Percentiles rank a stretch among this genome's conserved stretches.
Conservation (phyloP, 352 stramenopile species). For the Globisporangium nodosum region DNA sequence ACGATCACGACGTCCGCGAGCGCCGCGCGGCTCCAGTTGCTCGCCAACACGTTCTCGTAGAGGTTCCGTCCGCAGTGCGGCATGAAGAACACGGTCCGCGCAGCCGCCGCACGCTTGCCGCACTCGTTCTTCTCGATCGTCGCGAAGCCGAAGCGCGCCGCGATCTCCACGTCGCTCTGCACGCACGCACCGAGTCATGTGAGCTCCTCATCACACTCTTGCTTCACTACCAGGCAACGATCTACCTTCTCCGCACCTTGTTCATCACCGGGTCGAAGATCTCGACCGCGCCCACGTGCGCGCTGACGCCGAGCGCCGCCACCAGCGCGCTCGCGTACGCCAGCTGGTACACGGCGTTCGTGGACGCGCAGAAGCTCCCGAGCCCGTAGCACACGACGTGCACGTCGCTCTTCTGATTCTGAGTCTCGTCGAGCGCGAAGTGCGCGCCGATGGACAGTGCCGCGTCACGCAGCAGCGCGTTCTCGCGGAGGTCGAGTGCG, state of each 20-base stretch:
- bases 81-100: conserved; percentile 88
- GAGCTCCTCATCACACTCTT: too few relatives aligned
- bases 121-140: conserved; percentile 67
- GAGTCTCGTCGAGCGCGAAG: conserved; percentile 17
- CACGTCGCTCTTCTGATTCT: conserved; percentile 6
- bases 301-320: conserved; percentile 13
- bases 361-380: conserved; percentile 66
- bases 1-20: conserved; percentile 61
- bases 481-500: conserved; percentile 22
- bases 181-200: background rate
- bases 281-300: conserved; percentile 13
- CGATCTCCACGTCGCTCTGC: conserved; percentile 49
- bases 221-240: too few relatives aligned
- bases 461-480: conserved; percentile 22
- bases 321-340: conserved; percentile 49
- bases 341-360: conserved; percentile 74
- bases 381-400: conserved; percentile 64
- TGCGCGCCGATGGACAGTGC: conserved; percentile 19
- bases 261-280: conserved; percentile 84
- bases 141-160: conserved; percentile 28
- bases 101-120: conserved; percentile 26
- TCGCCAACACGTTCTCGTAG: conserved; percentile 87
- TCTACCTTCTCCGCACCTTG: conserved; percentile 22
- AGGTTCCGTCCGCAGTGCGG: conserved; percentile 83
- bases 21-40: conserved; percentile 50